Percentiles rank a stretch among this genome's conserved stretches.
phyloP scores from a whole-genome alignment of 129 eudicot species.

The Arctium minus region DNA sequence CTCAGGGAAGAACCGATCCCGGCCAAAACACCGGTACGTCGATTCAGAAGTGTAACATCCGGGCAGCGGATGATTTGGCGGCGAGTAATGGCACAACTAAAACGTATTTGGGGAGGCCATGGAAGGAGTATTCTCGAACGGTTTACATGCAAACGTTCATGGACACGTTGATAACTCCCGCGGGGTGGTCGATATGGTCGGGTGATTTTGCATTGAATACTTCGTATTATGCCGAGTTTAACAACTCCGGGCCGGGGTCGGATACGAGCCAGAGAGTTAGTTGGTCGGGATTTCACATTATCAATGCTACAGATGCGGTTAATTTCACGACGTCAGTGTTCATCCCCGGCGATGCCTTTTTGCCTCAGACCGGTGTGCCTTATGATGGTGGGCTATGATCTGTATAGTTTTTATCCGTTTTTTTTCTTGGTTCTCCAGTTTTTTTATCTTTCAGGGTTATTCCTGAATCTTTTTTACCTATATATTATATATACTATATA shows the following conservation, averaged over 20 bases:
- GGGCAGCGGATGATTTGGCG: too few relatives aligned
- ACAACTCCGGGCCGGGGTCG: slow-evolving; percentile 55
- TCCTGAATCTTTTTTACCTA: too few relatives aligned
- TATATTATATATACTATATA: too few relatives aligned
- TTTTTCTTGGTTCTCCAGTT: too few relatives aligned
- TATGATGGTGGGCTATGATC: slow-evolving; percentile 36
- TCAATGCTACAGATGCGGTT: slow-evolving; percentile 41
- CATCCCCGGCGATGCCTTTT: slow-evolving; percentile 41
- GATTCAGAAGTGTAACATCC: too few relatives aligned
- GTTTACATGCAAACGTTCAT: slow-evolving; percentile 46
- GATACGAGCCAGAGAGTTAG: slow-evolving; percentile 41
- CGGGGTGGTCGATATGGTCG: slow-evolving; percentile 54
- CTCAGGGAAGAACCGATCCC: too few relatives aligned
- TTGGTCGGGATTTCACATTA: slow-evolving; percentile 44
- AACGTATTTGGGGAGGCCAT: slow-evolving; percentile 59
- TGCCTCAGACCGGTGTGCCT: slow-evolving; percentile 52
- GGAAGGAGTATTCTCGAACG: slow-evolving; percentile 50
- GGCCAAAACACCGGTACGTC: too few relatives aligned
- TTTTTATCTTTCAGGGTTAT: too few relatives aligned
- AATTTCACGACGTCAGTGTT: slow-evolving; percentile 46
- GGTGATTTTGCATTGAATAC: slow-evolving; percentile 58
- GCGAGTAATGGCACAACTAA: too few relatives aligned
- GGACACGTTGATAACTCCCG: slow-evolving; percentile 39
- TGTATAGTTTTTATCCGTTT: too few relatives aligned
- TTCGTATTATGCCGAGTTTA: slow-evolving; percentile 53